Evolutionary conservation across 768 basidiomycete genomes (phyloP).

Genomic region (Leucosporidium creatinivorum): DNA sequence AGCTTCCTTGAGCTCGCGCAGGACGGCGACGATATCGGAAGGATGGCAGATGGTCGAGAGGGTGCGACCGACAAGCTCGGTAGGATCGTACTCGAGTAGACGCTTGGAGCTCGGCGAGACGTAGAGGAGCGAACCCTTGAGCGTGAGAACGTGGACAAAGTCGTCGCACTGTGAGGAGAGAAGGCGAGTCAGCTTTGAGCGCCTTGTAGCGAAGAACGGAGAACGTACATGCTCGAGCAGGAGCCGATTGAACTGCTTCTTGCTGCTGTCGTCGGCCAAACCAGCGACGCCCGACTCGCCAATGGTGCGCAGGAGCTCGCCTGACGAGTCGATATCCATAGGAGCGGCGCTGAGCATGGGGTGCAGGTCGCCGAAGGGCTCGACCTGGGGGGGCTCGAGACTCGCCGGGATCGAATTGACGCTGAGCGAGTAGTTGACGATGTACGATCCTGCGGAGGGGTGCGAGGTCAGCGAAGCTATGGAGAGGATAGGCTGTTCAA

Average conservation of each 20-base stretch:
- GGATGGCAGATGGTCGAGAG: conserved; percentile 79
- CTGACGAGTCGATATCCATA: neutral
- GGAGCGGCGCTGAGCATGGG: neutral
- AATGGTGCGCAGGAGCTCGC: conserved; percentile 25
- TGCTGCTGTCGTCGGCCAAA: conserved; percentile 38
- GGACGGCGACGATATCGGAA: conserved; percentile 80
- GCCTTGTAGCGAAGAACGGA: too few species aligned
- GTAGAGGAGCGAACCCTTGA: conserved; percentile 88
- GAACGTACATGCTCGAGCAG: conserved; percentile 47
- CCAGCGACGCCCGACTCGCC: conserved; percentile 30
- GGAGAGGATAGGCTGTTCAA: neutral
- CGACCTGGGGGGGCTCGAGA: neutral
- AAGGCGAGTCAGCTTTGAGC: conserved; percentile 10
- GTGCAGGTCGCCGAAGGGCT: too few species aligned
- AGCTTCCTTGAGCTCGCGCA: conserved; percentile 71
- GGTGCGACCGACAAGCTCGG: conserved; percentile 69
- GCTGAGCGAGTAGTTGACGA: conserved; percentile 52
- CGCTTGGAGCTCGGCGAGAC: conserved; percentile 71
- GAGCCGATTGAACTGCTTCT: conserved; percentile 43
- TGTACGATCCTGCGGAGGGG: conserved; percentile 50
- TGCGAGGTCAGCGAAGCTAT: conserved; percentile 42
- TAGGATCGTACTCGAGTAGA: conserved; percentile 77
- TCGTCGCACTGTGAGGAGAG: conserved; percentile 46
- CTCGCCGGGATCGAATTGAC: conserved; percentile 10
- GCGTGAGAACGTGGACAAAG: conserved; percentile 80